phyloP scores from a whole-genome alignment of 2,329 filamentous ascomycete species.

The Epichloe baconii region DNA sequence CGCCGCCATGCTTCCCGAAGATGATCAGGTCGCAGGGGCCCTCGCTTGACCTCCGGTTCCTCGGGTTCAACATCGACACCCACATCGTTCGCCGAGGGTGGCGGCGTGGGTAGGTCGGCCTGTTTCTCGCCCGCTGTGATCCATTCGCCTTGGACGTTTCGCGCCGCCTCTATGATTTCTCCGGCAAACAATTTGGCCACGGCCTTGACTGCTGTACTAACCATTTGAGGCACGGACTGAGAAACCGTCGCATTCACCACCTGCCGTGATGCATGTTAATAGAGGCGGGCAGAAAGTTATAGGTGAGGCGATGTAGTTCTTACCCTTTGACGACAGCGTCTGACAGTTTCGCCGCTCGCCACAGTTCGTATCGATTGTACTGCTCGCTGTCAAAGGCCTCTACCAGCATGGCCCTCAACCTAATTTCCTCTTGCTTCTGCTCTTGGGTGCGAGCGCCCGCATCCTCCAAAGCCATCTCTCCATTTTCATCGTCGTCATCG shows the following conservation, averaged over 20 bases:
- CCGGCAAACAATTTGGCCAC: constrained; percentile 68
- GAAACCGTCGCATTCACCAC: constrained; percentile 72
- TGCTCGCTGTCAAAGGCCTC: constrained; percentile 53
- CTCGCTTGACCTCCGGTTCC: constrained; percentile 22
- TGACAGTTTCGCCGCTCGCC: constrained; percentile 54
- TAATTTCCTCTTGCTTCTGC: constrained; percentile 50
- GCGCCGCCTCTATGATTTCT: constrained; percentile 60
- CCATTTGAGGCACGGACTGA: constrained; percentile 60
- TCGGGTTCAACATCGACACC: constrained; percentile 19
- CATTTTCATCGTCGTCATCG: constrained; percentile 43
- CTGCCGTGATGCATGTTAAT: constrained; percentile 18
- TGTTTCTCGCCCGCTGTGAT: constrained; percentile 46
- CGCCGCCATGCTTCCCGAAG: constrained; percentile 59
- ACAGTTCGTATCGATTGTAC: constrained; percentile 56
- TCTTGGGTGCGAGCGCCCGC: constrained; percentile 51
- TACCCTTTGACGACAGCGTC: constrained; percentile 58
- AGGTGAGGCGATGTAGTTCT: constrained; percentile 11
- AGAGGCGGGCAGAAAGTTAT: background rate
- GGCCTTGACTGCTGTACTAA: constrained; percentile 62
- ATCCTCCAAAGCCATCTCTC: constrained; percentile 43
- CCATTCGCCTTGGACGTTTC: constrained; percentile 61
- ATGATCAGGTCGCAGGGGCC: constrained; percentile 60
- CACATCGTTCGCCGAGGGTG: constrained; percentile 20
- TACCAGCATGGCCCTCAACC: constrained; percentile 46
- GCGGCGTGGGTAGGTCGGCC: constrained; percentile 34